Conservation (phyloP, 129 eudicot species). For the Chrysanthemum seticuspe region DNA sequence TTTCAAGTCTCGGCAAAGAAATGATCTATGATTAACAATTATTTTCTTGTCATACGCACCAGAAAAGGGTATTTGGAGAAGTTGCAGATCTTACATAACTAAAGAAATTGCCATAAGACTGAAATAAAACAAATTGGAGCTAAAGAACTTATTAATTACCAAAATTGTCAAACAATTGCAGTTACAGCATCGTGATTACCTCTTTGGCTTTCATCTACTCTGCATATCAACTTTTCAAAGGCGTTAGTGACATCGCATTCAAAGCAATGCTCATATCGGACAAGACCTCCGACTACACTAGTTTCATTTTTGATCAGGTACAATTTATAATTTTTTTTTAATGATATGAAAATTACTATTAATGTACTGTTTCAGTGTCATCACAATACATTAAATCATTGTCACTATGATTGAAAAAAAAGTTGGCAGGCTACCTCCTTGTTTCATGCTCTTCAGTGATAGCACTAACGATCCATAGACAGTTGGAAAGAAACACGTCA, state of each 20-base stretch:
- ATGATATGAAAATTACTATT: no score
- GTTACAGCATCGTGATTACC: conserved; percentile 48
- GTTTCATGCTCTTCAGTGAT: conserved; percentile 53
- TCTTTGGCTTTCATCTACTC: conserved; percentile 42
- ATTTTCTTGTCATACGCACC: background rate
- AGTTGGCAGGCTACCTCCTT: conserved; percentile 68
- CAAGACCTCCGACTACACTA: conserved; percentile 51
- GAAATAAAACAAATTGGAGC: background rate
- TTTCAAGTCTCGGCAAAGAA: background rate
- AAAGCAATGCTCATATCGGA: conserved; percentile 49
- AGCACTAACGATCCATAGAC: conserved; percentile 34
- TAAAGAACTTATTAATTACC: background rate
- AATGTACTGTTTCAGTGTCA: no score
- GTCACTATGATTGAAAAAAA: background rate
- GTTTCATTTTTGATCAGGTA: conserved; percentile 70
- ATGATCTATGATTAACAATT: background rate
- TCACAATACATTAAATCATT: background rate
- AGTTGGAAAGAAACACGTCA: background rate
- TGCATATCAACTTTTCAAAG: conserved; percentile 58
- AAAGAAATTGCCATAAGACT: background rate
- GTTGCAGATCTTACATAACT: background rate
- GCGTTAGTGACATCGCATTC: conserved; percentile 46
- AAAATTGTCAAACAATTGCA: conserved; percentile 9
- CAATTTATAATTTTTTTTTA: no score
- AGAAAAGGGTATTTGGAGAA: background rate